Evolutionary conservation across 805 yeast genomes (phyloP), one percentile per base, ranked within the genome.

Genomic region (Sugiyamaella lignohabitans): DNA sequence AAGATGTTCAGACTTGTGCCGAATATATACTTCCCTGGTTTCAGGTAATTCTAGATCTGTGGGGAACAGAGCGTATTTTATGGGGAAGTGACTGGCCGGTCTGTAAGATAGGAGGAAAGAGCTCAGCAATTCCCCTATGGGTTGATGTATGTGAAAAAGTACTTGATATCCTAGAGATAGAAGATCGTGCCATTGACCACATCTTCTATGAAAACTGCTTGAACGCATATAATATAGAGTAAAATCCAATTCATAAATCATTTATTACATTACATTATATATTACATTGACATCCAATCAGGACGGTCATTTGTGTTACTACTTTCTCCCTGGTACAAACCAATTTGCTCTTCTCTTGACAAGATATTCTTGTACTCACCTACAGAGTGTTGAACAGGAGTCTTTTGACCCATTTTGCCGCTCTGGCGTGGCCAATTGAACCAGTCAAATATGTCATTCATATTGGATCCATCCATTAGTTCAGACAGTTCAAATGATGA

Each of bases 71-170:
- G 3, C 51, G 59, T 6, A 52, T 68, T 8, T 59, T 71, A 10
- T 71, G 68, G 67, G 75, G 73, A 2, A 68, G 72, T 49, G 73
- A 71, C 50, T 71, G 74, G 74, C 76, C 76, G 2, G 71, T 71
- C 4, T 66, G 70, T 42, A 61, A 49, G 16, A 20, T 52, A 2
- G 38, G 38, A 3, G 62, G 44, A 21, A 62, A 40, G 3, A n/a
- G n/a, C 6, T 57, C 73, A 14, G 62, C 48, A 4, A 11, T 48
- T 17, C 11, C 20, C 3, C 3, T 5, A 6, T 49, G 52, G 52
- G 16, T 17, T 14, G 42, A 38, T 10, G 38, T 46, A 2, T 37
- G 51, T n/a, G 22, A 37, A 5, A 18, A 14, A 23, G 18, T 49
- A 5, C 34, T 49, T 8, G 37, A 40, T 11, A 14, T 19, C 17